Percentiles rank a stretch among this genome's conserved stretches.
These are phyloP conservation scores for Neonectria sp. DNA, from an alignment of 2,329 filamentous ascomycete genomes.

Conservation along the genomic window DNA sequence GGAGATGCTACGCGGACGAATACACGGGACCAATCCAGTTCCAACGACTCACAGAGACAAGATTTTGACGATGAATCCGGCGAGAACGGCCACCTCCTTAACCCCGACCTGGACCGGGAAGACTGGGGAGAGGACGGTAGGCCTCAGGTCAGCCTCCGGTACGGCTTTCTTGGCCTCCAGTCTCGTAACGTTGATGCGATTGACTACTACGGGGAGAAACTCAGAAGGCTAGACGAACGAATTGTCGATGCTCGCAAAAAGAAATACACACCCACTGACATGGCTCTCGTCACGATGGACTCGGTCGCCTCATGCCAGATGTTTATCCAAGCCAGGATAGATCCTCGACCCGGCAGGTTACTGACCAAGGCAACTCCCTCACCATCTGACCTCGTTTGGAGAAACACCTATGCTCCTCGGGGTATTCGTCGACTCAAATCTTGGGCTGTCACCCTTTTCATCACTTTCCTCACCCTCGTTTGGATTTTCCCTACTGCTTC, in stretches of 20 bases:
- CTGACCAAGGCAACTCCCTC: slow-evolving; percentile 89
- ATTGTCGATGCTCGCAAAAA: slow-evolving; percentile 80
- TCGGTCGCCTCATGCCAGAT: slow-evolving; percentile 94
- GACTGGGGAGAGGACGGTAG: slow-evolving; percentile 61
- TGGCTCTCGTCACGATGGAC: slow-evolving; percentile 98
- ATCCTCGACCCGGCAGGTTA: slow-evolving; percentile 88
- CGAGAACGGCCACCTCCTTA: slow-evolving; percentile 74
- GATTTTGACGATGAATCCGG: slow-evolving; percentile 61
- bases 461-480: slow-evolving; percentile 86
- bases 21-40: slow-evolving; percentile 33
- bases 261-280: slow-evolving; percentile 82
- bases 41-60: slow-evolving; percentile 48
- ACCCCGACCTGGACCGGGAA: slow-evolving; percentile 55
- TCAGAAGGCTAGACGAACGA: slow-evolving; percentile 83
- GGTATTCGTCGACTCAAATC: slow-evolving; percentile 81
- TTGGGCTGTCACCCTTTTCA: slow-evolving; percentile 88
- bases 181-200: slow-evolving; percentile 88
- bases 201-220: slow-evolving; percentile 91
- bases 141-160: slow-evolving; percentile 83
- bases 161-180: slow-evolving; percentile 81
- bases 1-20: slow-evolving; percentile 8
- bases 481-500: slow-evolving; percentile 89
- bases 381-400: slow-evolving; percentile 94
- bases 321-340: slow-evolving; percentile 94
- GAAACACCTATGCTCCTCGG: slow-evolving; percentile 88